Conservation (phyloP, 148 eudicot genomes). For the Rhododendron griersonianum region DNA sequence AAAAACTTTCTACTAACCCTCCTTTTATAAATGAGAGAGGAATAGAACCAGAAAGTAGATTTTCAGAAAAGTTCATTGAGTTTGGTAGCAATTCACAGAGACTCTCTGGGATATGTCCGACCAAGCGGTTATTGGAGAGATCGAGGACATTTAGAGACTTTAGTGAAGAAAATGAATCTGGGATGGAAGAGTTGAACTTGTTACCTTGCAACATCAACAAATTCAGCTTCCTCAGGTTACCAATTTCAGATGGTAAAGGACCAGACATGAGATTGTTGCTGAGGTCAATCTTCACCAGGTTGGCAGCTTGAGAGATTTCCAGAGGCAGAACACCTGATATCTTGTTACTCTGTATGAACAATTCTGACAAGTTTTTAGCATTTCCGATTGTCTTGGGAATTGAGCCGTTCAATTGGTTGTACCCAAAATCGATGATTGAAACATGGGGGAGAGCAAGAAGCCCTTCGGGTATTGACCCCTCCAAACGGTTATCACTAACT, state of each 20-base stretch:
- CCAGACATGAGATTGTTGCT: conserved; percentile 71
- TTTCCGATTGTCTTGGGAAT: conserved; percentile 42
- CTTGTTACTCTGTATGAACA: conserved; percentile 64
- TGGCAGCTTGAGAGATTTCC: conserved; percentile 56
- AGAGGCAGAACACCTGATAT: conserved; percentile 64
- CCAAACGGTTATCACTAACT: conserved; percentile 55
- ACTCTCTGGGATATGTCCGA: conserved; percentile 59
- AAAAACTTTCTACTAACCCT: conserved; percentile 64
- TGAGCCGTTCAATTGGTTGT: conserved; percentile 55
- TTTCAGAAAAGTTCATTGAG: conserved; percentile 66
- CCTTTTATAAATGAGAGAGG: conserved; percentile 57
- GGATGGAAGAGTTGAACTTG: conserved; percentile 63
- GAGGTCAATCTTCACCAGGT: conserved; percentile 73
- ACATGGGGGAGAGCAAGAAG: conserved; percentile 61
- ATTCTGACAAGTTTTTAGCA: conserved; percentile 67
- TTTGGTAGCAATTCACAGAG: conserved; percentile 58
- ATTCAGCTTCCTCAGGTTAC: conserved; percentile 58
- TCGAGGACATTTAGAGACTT: conserved; percentile 72
- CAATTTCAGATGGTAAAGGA: conserved; percentile 68
- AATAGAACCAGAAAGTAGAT: conserved; percentile 71
- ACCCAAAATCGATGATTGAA: conserved; percentile 65
- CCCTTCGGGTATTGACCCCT: conserved; percentile 55
- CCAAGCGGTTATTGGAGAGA: conserved; percentile 63
- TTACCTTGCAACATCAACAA: conserved; percentile 57
- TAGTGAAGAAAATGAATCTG: conserved; percentile 54